Conservation (phyloP, 2,329 filamentous ascomycete species). For the Teratosphaeria nubilosa region DNA sequence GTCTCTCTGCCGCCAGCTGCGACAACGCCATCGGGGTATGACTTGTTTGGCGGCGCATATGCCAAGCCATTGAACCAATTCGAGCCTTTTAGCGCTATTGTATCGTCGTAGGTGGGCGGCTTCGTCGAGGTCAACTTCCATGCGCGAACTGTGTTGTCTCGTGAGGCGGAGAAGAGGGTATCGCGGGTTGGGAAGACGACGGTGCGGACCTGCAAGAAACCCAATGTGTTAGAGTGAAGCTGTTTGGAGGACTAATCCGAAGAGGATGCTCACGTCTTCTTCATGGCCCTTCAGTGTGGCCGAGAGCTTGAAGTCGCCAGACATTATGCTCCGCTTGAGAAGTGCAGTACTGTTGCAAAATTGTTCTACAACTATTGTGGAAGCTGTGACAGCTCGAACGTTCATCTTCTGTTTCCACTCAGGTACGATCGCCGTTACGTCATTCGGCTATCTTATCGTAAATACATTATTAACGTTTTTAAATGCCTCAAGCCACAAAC, state of each 20-base stretch:
- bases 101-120: conserved; percentile 64
- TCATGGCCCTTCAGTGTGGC: conserved; percentile 82
- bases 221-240: conserved; percentile 1
- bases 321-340: neutral
- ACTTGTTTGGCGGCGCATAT: conserved; percentile 58
- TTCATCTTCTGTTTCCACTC: neutral
- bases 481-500: no score
- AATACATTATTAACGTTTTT: neutral
- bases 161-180: conserved; percentile 71
- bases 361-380: neutral
- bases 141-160: conserved; percentile 79
- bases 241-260: neutral
- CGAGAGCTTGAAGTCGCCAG: conserved; percentile 74
- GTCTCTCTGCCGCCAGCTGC: conserved; percentile 84
- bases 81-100: conserved; percentile 68
- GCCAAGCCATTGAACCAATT: conserved; percentile 82
- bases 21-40: conserved; percentile 68
- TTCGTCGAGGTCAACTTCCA: conserved; percentile 62
- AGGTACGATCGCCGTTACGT: neutral
- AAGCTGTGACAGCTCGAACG: neutral
- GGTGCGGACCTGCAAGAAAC: conserved; percentile 69
- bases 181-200: conserved; percentile 67
- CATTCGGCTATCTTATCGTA: neutral
- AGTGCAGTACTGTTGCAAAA: neutral
- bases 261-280: conserved; percentile 63